A percentile compares a stretch with the other conserved stretches of the same genome.
These are phyloP conservation scores for Didymella pomorum DNA, from an alignment of 2,329 filamentous ascomycete species.

Conservation along the genomic window DNA sequence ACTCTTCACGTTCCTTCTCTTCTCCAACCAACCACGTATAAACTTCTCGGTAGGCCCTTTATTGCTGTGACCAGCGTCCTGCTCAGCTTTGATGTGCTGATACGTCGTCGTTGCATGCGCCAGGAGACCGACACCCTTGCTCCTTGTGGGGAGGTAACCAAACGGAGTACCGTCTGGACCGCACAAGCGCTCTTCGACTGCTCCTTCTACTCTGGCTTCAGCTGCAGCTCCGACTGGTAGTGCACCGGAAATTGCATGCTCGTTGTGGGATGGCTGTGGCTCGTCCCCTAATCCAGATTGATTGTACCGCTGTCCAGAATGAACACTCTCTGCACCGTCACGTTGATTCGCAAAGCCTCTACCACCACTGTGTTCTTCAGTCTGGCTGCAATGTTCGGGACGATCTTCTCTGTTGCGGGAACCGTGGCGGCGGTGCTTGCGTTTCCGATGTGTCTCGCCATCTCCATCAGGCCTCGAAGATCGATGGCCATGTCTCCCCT, in stretches of 20 bases:
- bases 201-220: neutral
- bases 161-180: slow-evolving; percentile 31
- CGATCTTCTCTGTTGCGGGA: neutral
- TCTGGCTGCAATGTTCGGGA: neutral
- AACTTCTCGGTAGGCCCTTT: slow-evolving; percentile 27
- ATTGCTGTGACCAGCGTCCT: slow-evolving; percentile 25
- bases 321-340: too few species aligned
- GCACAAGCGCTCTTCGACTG: neutral
- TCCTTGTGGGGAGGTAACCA: slow-evolving; percentile 28
- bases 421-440: neutral
- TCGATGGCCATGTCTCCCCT: neutral
- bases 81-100: slow-evolving; percentile 34
- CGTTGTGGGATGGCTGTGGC: neutral
- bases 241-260: neutral
- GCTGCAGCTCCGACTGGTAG: neutral
- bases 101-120: slow-evolving; percentile 32
- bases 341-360: neutral
- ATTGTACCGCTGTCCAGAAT: neutral
- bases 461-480: neutral
- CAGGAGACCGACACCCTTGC: slow-evolving; percentile 28
- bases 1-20: slow-evolving; percentile 2
- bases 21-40: slow-evolving; percentile 19
- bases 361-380: neutral
- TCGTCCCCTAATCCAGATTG: neutral
- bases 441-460: neutral